Evolutionary conservation across 2,329 filamentous ascomycete species (phyloP).

Genomic region (Pseudocercospora cruenta): DNA sequence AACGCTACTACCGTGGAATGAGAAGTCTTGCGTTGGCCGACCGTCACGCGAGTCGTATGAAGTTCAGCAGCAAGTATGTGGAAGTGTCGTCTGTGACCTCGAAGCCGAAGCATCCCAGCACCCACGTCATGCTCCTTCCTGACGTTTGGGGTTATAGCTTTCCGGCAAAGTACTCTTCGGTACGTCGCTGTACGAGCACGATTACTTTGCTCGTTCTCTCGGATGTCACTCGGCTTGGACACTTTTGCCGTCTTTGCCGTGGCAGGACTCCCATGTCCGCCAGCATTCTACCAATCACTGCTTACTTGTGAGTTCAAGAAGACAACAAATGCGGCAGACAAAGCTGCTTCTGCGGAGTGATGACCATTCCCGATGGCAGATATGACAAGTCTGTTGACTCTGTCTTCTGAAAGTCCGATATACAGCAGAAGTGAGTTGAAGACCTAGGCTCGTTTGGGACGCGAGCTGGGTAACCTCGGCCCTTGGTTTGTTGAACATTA

Average conservation of each 20-base stretch:
- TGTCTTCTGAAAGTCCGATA: neutral
- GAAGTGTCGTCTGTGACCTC: too few relatives aligned
- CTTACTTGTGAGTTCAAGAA: neutral
- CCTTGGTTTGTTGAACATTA: slow-evolving; percentile 11
- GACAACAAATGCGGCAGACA: neutral
- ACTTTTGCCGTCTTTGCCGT: slow-evolving; percentile 12
- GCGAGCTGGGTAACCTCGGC: slow-evolving; percentile 16
- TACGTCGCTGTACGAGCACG: slow-evolving; percentile 2
- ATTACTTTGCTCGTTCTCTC: neutral
- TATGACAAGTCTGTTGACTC: neutral
- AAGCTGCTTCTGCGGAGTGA: neutral
- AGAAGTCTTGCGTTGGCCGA: slow-evolving; percentile 12
- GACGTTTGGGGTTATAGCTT: neutral
- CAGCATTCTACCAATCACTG: neutral
- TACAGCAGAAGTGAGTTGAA: neutral
- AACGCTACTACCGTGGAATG: slow-evolving; percentile 16
- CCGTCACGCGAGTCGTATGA: slow-evolving; percentile 7
- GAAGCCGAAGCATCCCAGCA: too few relatives aligned
- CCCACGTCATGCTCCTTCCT: neutral
- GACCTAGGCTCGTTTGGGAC: neutral
- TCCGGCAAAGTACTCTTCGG: slow-evolving; percentile 2
- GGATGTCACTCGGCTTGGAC: neutral
- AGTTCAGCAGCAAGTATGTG: neutral
- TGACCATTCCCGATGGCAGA: neutral
- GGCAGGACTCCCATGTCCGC: slow-evolving; percentile 1